These are phyloP conservation scores for Phytophthora quininea DNA, from an alignment of 352 stramenopile species.

Conservation along the genomic window DNA sequence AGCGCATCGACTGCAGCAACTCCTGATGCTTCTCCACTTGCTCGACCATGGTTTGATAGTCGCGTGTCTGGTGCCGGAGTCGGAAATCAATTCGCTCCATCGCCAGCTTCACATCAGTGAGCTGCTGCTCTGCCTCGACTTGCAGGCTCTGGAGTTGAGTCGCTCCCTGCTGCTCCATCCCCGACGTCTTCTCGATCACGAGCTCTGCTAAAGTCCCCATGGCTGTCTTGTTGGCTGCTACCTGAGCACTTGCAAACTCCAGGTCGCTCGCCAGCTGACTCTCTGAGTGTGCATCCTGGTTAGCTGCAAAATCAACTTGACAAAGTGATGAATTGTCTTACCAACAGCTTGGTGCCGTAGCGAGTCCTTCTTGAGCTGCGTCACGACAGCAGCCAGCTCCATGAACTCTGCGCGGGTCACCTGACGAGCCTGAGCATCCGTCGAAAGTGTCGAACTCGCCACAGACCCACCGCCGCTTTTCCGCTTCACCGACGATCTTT, in stretches of 20 bases:
- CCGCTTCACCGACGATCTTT: constrained; percentile 21
- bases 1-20: constrained; percentile 38
- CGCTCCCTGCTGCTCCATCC: constrained; percentile 43
- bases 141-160: constrained; percentile 52
- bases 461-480: constrained; percentile 17
- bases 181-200: constrained; percentile 51
- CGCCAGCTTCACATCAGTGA: constrained; percentile 51
- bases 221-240: constrained; percentile 49
- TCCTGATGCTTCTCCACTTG: constrained; percentile 58
- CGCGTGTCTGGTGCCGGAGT: constrained; percentile 64
- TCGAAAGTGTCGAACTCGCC: constrained; percentile 29
- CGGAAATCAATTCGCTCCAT: constrained; percentile 73
- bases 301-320: too few relatives aligned
- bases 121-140: constrained; percentile 49
- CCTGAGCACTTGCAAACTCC: constrained; percentile 50
- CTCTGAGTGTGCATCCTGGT: constrained; percentile 24
- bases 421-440: constrained; percentile 47
- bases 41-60: constrained; percentile 54
- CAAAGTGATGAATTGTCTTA: constrained; percentile 10
- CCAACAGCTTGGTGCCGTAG: constrained; percentile 45
- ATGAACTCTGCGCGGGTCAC: constrained; percentile 67
- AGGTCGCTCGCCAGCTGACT: constrained; percentile 55
- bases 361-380: constrained; percentile 55
- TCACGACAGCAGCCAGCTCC: constrained; percentile 49
- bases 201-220: constrained; percentile 53